A percentile compares a stretch with the other conserved stretches of the same genome.
These are phyloP conservation scores for Phialophora tarda DNA, from an alignment of 2,329 filamentous ascomycete genomes.

Conservation along the genomic window DNA sequence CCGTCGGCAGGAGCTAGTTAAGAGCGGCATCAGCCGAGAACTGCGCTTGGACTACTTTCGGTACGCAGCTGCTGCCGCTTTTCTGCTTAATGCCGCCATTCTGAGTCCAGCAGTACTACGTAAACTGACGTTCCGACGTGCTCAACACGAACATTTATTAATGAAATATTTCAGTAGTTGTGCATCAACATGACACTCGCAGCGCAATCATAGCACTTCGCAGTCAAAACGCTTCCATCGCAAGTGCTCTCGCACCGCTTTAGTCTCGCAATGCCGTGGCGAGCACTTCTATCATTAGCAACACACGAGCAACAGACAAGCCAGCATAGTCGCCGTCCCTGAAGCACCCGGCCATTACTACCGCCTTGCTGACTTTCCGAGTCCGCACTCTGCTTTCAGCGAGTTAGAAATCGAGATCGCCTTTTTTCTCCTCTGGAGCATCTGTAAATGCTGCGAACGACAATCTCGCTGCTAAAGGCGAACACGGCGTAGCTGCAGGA, in stretches of 20 bases:
- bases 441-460: slow-evolving; percentile 18
- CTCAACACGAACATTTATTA: background rate
- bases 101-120: background rate
- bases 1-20: background rate
- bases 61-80: background rate
- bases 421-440: background rate
- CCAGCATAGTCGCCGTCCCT: background rate
- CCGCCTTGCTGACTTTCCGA: background rate
- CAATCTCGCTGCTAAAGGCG: slow-evolving; percentile 4
- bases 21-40: background rate
- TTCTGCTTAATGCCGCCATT: background rate
- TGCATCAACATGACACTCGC: background rate
- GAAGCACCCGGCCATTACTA: background rate
- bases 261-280: background rate
- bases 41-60: background rate
- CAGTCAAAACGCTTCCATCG: background rate
- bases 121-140: background rate
- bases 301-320: background rate
- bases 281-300: background rate
- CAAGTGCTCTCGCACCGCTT: too few relatives aligned
- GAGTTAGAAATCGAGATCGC: background rate
- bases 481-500: background rate
- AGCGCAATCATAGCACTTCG: background rate
- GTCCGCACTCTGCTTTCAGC: background rate
- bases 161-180: background rate